Evolutionary conservation across 768 basidiomycete species (phyloP).

Genomic region (Termitomyces sp.): DNA sequence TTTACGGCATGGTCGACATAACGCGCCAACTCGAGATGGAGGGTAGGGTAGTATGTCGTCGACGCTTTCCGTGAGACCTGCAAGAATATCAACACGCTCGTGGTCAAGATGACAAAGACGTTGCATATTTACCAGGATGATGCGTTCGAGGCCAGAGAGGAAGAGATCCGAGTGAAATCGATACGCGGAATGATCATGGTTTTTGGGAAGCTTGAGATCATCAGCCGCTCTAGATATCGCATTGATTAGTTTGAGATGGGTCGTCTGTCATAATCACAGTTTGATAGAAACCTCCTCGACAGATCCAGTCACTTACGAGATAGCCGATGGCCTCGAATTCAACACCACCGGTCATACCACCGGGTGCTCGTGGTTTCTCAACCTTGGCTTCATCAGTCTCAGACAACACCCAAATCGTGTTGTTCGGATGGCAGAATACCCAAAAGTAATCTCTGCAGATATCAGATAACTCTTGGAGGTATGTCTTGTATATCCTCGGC

Average conservation of each 20-base stretch:
- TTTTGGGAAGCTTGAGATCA: conserved; percentile 57
- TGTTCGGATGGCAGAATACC: conserved; percentile 96
- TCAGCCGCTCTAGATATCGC: conserved; percentile 62
- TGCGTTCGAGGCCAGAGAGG: conserved; percentile 86
- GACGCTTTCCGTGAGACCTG: conserved; percentile 96
- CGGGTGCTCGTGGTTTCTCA: conserved; percentile 89
- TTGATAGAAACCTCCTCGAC: not conserved
- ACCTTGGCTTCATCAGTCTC: conserved; percentile 82
- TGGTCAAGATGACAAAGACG: not conserved
- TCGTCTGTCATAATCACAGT: conserved; percentile 48
- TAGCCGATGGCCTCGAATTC: conserved; percentile 97
- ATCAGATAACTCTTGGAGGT: conserved; percentile 80
- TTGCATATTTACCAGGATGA: conserved; percentile 59
- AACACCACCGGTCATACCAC: conserved; percentile 98
- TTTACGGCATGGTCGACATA: conserved; percentile 66
- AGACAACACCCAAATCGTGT: conserved; percentile 80
- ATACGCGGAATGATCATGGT: conserved; percentile 71
- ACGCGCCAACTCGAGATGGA: conserved; percentile 90
- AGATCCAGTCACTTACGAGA: conserved; percentile 50
- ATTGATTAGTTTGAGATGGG: conserved; percentile 84
- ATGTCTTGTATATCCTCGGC: conserved; percentile 73
- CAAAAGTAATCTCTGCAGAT: conserved; percentile 92
- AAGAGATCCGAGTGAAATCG: conserved; percentile 85
- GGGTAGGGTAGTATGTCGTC: conserved; percentile 85
- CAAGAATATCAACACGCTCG: not conserved